A percentile compares a stretch with the other conserved stretches of the same genome.
These are phyloP conservation scores for Epichloe bromicola DNA, from an alignment of 2,329 filamentous ascomycete species.

Conservation along the genomic window DNA sequence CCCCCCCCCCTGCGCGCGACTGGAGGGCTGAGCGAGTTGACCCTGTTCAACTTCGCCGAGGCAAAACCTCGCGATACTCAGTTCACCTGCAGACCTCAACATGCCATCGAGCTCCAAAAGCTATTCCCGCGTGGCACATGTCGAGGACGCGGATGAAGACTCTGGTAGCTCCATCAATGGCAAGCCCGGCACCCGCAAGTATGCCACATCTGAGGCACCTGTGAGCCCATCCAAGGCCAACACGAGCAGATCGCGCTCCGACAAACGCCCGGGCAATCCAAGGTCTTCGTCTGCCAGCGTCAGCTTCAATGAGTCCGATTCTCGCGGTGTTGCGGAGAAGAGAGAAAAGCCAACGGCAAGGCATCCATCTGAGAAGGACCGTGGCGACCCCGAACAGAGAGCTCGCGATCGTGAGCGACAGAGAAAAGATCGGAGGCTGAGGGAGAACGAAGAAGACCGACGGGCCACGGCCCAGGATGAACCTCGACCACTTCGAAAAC, in stretches of 20 bases:
- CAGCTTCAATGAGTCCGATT: conserved; percentile 30
- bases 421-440: conserved; percentile 14
- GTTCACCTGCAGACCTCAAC: conserved; percentile 11
- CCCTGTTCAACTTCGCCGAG: neutral
- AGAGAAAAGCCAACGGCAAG: conserved; percentile 13
- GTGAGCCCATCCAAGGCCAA: conserved; percentile 34
- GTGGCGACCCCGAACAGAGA: conserved; percentile 11
- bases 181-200: conserved; percentile 26
- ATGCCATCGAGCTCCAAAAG: conserved; percentile 28
- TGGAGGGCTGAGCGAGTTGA: neutral
- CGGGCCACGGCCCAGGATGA: conserved; percentile 10
- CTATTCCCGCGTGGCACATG: conserved; percentile 26
- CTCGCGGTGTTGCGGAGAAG: conserved; percentile 24
- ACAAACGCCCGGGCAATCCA: conserved; percentile 19
- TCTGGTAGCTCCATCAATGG: conserved; percentile 29
- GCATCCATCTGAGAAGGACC: conserved; percentile 11
- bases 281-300: conserved; percentile 24
- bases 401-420: conserved; percentile 17
- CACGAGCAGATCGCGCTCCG: conserved; percentile 34
- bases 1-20: neutral
- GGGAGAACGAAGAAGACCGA: conserved; percentile 11
- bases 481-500: conserved; percentile 15
- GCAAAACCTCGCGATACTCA: conserved; percentile 4
- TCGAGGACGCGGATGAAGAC: conserved; percentile 38
- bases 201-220: conserved; percentile 34